Base-by-base conservation (phyloP, 495 filamentous ascomycete genomes). In the Ramalina peruviana region DNA sequence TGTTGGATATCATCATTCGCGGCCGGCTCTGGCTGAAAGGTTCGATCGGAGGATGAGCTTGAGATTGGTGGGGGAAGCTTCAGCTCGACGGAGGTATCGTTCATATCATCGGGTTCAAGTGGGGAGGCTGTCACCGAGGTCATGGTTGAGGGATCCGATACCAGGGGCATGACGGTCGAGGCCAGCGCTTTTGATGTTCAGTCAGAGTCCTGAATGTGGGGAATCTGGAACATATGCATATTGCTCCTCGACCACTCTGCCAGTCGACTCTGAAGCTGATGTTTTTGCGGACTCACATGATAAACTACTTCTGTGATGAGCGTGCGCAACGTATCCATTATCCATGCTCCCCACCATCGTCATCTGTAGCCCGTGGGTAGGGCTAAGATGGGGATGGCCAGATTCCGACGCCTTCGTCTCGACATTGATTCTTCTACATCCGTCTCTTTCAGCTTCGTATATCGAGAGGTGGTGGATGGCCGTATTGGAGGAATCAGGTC, bases 311-410 rank as follows among this genome's bases (percentile, higher is more conserved):
- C 58, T 54, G 25, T 47, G 15, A 42, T 57, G 52, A 1, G 48
- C 49, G 47, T 60, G 58, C 40, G 57, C 50, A 33, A 47, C 45
- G 45, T 58, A 60, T 27, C 25, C 40, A 39, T 51, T 46, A 37
- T 58, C 58, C 58, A 60, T 58, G 44, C 40, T 54, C 21, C 52
- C 54, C 41, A 52, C 49, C 49, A 52, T 56, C 27, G 49, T 51
- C 54, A 52, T 56, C 10, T 46, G 33, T 30, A 44, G 36, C 10
- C n/a, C 40, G 40, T 53, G 40, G 40, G 38, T 5, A 19, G 54
- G 50, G 46, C 50, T 19, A 26, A 41, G 40, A 45, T 53, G 41
- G 30, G 4, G 30, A 33, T 53, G 41, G 46, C 54, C 54, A 48
- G 33, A 26, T 15, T 50, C 44, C 52, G 44, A 45, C 46, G 54